Conservation (phyloP, 129 eudicot genomes). For the Flaveria linearis region DNA sequence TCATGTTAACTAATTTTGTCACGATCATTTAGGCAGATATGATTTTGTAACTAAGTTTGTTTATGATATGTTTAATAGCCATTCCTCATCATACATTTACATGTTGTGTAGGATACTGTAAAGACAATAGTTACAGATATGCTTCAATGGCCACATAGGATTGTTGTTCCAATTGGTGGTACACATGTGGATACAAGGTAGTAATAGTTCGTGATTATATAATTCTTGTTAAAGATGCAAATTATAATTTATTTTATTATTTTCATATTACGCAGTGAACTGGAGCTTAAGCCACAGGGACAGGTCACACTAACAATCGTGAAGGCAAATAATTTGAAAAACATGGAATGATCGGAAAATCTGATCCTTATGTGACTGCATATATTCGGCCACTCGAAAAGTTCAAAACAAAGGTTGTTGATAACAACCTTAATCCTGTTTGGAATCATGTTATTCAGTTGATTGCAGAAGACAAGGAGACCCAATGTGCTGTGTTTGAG, state of each 20-base stretch:
- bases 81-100: constrained; percentile 3
- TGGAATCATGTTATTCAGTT: constrained; percentile 78
- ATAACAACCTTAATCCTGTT: constrained; percentile 87
- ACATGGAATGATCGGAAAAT: constrained; percentile 92
- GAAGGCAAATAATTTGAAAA: constrained; percentile 80
- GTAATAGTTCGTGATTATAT: neutral
- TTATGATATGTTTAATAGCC: too few species aligned
- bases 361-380: constrained; percentile 86
- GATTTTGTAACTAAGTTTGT: too few species aligned
- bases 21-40: neutral
- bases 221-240: constrained; percentile 2
- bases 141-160: constrained; percentile 99
- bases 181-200: constrained; percentile 79
- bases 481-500: constrained; percentile 77
- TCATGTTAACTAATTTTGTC: neutral
- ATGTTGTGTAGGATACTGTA: constrained; percentile 73
- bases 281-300: constrained; percentile 98
- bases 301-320: constrained; percentile 65
- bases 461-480: constrained; percentile 95
- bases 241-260: neutral
- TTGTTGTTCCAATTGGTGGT: constrained; percentile 96
- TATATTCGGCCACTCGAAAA: constrained; percentile 82
- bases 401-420: constrained; percentile 78
- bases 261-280: constrained; percentile 57
- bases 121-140: constrained; percentile 78